These are phyloP conservation scores for Thozetella sp. DNA, from an alignment of 495 filamentous ascomycete genomes.

Conservation along the genomic window DNA sequence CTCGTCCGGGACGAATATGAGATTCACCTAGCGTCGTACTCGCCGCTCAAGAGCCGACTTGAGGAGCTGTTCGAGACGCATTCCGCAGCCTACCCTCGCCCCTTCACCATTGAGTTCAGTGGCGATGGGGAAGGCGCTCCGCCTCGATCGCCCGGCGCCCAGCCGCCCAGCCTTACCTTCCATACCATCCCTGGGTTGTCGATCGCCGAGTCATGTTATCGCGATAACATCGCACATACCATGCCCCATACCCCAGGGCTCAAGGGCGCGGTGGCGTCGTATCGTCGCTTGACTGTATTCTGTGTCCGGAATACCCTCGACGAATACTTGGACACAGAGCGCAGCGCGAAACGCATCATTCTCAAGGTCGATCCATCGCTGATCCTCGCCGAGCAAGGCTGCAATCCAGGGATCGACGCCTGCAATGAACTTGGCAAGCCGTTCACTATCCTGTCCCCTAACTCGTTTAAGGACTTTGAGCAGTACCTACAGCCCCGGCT, in stretches of 20 bases:
- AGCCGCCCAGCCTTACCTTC: background rate
- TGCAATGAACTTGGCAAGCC: background rate
- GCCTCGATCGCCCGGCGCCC: background rate
- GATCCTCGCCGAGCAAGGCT: background rate
- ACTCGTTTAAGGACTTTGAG: background rate
- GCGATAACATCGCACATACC: background rate
- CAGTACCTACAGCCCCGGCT: background rate
- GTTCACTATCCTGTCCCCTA: background rate
- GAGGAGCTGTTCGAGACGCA: background rate
- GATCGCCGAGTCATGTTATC: background rate
- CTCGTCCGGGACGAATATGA: background rate
- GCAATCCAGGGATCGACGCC: background rate
- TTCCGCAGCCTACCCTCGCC: background rate
- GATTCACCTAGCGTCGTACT: background rate
- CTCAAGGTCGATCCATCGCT: background rate
- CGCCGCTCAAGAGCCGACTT: background rate
- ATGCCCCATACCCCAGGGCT: background rate
- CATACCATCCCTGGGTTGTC: background rate
- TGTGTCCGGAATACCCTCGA: background rate
- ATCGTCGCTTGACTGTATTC: background rate
- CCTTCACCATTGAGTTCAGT: background rate
- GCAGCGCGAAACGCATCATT: background rate
- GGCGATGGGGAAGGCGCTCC: background rate
- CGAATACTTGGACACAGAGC: background rate
- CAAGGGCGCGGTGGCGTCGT: background rate